These are phyloP conservation scores for Penicillium riverlandense DNA, from an alignment of 495 filamentous ascomycete species.

Conservation along the genomic window DNA sequence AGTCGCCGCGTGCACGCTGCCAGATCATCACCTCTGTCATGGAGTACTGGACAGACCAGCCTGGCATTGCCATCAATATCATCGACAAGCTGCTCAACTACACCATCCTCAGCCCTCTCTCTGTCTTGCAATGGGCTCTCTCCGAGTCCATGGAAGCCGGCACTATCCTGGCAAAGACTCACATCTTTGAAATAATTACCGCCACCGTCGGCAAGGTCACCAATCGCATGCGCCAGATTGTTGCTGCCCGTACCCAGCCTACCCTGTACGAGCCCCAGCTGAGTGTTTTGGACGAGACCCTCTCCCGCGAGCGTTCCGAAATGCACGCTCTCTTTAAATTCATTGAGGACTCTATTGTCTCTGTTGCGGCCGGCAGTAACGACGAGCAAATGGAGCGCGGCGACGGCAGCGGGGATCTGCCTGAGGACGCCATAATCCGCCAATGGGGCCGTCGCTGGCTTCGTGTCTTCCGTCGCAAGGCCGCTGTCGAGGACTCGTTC, in stretches of 20 bases:
- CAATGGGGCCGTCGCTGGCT: conserved; percentile 84
- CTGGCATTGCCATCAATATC: conserved; percentile 86
- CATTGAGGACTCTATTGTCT: conserved; percentile 72
- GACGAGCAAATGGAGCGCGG: conserved; percentile 60
- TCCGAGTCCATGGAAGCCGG: conserved; percentile 56
- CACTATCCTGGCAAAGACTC: conserved; percentile 58
- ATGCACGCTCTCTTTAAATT: conserved; percentile 73
- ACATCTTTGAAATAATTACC: conserved; percentile 83
- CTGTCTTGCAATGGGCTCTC: conserved; percentile 85
- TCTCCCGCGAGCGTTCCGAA: conserved; percentile 55
- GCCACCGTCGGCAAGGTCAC: conserved; percentile 91
- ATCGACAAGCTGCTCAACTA: conserved; percentile 98
- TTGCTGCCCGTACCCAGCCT: conserved; percentile 47
- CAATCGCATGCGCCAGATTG: conserved; percentile 77
- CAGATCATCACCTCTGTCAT: conserved; percentile 90
- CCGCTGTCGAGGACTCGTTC: conserved; percentile 73
- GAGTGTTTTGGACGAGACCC: conserved; percentile 54
- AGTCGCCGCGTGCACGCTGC: conserved; percentile 62
- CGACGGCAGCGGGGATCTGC: conserved; percentile 30
- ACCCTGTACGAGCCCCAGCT: conserved; percentile 54
- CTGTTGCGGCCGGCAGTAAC: conserved; percentile 64
- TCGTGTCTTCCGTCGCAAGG: conserved; percentile 72
- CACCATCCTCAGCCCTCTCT: conserved; percentile 75
- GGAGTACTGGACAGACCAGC: conserved; percentile 88
- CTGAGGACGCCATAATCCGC: conserved; percentile 57